Conservation (phyloP, 192 early-diverging fungal genomes). For the Cladochytrium replicatum region DNA sequence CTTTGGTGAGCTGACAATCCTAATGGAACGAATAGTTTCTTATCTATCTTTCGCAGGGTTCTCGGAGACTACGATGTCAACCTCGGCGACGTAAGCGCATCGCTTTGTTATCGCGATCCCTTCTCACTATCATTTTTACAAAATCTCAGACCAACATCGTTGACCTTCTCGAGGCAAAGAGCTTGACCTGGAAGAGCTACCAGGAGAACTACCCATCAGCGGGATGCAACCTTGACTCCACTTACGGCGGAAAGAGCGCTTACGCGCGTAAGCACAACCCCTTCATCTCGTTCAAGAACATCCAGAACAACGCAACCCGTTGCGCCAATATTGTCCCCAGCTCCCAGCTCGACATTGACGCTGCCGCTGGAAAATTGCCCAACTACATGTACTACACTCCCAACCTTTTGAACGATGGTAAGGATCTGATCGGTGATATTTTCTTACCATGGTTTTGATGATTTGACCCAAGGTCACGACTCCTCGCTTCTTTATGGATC, state of each 20-base stretch:
- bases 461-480: constrained; percentile 1
- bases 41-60: constrained; percentile 21
- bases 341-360: constrained; percentile 44
- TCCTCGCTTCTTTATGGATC: neutral
- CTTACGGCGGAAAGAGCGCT: constrained; percentile 13
- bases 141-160: constrained; percentile 16
- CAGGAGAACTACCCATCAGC: constrained; percentile 50
- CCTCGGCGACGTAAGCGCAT: constrained; percentile 27
- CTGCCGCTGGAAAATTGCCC: constrained; percentile 35
- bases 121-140: neutral
- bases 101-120: neutral
- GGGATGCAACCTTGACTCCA: constrained; percentile 24
- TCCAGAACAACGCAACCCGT: constrained; percentile 39
- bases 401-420: constrained; percentile 39
- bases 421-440: too few species aligned
- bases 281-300: constrained; percentile 48
- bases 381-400: constrained; percentile 57
- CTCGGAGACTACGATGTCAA: constrained; percentile 34
- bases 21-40: neutral
- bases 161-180: constrained; percentile 42
- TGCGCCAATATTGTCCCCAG: constrained; percentile 54
- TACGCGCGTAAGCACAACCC: constrained; percentile 68
- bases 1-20: too few species aligned
- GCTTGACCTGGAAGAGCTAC: constrained; percentile 56
- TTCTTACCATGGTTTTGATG: too few species aligned